A percentile compares a stretch with the other conserved stretches of the same genome.
These are phyloP conservation scores for Cardamine occulta DNA, from an alignment of 345 rosid species.

Conservation along the genomic window DNA sequence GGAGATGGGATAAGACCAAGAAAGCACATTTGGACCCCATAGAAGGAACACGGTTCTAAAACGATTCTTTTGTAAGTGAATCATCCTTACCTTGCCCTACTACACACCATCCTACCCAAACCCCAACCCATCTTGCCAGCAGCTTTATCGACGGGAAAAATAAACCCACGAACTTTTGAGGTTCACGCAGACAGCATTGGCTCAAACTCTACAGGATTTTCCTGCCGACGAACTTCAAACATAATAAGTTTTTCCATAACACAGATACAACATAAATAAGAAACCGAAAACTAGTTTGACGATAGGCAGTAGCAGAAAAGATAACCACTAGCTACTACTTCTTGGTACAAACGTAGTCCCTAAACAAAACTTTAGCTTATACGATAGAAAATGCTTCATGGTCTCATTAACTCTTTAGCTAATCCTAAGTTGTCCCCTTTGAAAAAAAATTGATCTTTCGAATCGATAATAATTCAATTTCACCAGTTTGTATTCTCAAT, in stretches of 20 bases:
- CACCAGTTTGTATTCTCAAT: not conserved
- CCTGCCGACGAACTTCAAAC: slow-evolving; percentile 47
- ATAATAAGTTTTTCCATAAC: slow-evolving; percentile 21
- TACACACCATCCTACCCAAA: slow-evolving; percentile 49
- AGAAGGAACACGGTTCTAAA: slow-evolving; percentile 9
- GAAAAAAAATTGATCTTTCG: not conserved
- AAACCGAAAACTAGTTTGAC: not conserved
- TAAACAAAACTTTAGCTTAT: not conserved
- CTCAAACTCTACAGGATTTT: slow-evolving; percentile 37
- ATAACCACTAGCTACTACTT: slow-evolving; percentile 12
- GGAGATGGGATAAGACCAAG: slow-evolving; percentile 18
- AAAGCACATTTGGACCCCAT: slow-evolving; percentile 3
- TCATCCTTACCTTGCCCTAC: slow-evolving; percentile 51
- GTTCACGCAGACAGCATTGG: slow-evolving; percentile 42
- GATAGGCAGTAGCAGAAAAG: not conserved
- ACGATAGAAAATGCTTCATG: not conserved
- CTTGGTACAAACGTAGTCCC: not conserved
- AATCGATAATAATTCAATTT: not conserved
- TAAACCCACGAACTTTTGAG: slow-evolving; percentile 36
- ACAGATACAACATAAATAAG: not conserved
- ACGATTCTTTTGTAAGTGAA: slow-evolving; percentile 7
- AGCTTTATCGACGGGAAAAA: slow-evolving; percentile 42
- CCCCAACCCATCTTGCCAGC: slow-evolving; percentile 45
- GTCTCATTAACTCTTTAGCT: not conserved
- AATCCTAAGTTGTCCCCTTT: not conserved